Evolutionary conservation across 371 early-diverging fungal genomes (phyloP).

Genomic region (Mortierella polycephala): DNA sequence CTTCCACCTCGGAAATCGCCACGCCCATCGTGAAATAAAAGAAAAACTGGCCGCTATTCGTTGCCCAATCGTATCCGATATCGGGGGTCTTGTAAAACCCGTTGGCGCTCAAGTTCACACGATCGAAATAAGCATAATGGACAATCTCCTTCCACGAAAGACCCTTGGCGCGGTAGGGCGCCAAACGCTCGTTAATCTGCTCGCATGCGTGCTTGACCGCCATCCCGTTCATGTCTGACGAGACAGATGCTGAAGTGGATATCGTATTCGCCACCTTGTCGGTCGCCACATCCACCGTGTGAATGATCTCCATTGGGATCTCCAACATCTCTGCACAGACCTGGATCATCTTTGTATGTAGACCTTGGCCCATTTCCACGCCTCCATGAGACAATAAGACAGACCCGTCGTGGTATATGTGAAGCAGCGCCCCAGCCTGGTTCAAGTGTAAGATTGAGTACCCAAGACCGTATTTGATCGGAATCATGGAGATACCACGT

Average conservation of each 20-base stretch:
- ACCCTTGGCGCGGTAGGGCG: conserved; percentile 68
- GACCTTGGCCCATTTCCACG: neutral
- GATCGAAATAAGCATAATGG: conserved; percentile 75
- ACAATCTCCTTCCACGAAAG: conserved; percentile 61
- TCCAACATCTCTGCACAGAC: neutral
- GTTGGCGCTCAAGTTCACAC: conserved; percentile 75
- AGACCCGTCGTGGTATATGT: neutral
- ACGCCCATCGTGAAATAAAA: conserved; percentile 82
- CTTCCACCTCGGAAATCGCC: conserved; percentile 80
- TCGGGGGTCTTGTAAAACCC: conserved; percentile 83
- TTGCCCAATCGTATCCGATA: conserved; percentile 74
- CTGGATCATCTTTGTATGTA: conserved; percentile 5
- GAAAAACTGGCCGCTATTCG: conserved; percentile 69
- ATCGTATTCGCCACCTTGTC: conserved; percentile 77
- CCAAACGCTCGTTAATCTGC: conserved; percentile 69
- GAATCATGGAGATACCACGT: neutral
- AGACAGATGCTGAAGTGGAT: conserved; percentile 79
- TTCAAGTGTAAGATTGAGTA: neutral
- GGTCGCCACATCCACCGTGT: conserved; percentile 79
- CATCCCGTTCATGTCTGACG: conserved; percentile 81
- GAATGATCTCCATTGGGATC: conserved; percentile 18
- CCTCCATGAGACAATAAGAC: neutral
- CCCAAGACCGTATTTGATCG: neutral
- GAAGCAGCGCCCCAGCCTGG: neutral
- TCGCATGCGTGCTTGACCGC: conserved; percentile 80